Conservation (phyloP, 225 moss, liverwort and hornwort genomes). For the Pleurozium schreberi region DNA sequence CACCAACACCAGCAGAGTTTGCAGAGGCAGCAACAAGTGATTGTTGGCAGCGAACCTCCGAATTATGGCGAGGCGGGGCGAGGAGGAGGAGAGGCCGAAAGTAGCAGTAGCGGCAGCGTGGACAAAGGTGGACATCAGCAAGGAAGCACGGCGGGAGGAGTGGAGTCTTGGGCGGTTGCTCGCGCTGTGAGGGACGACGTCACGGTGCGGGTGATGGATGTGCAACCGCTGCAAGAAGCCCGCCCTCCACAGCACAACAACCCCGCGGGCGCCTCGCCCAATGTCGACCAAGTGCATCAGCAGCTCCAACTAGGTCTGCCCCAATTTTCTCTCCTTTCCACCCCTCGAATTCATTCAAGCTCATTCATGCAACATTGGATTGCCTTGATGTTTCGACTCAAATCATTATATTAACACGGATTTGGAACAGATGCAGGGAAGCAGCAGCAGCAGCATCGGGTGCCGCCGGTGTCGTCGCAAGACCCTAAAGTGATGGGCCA, state of each 20-base stretch:
- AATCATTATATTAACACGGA: background rate
- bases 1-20: slow-evolving; percentile 25
- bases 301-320: slow-evolving; percentile 16
- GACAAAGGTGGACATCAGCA: slow-evolving; percentile 37
- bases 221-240: slow-evolving; percentile 24
- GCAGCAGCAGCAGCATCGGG: slow-evolving; percentile 57
- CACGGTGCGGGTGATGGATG: slow-evolving; percentile 49
- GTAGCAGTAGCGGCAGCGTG: slow-evolving; percentile 50
- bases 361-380: background rate
- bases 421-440: slow-evolving; percentile 43
- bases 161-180: slow-evolving; percentile 45
- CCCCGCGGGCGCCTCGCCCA: slow-evolving; percentile 1
- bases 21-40: slow-evolving; percentile 23
- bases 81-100: slow-evolving; percentile 24
- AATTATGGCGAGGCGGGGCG: slow-evolving; percentile 39
- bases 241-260: slow-evolving; percentile 21
- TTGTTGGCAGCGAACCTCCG: slow-evolving; percentile 20
- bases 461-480: slow-evolving; percentile 38
- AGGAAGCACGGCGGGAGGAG: slow-evolving; percentile 13
- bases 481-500: slow-evolving; percentile 50
- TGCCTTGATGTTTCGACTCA: background rate
- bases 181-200: slow-evolving; percentile 43
- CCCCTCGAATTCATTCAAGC: background rate
- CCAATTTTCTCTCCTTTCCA: background rate
- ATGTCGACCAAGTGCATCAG: slow-evolving; percentile 34